Evolutionary conservation across 2,329 filamentous ascomycete species (phyloP).

Genomic region (Phialocephala subalpina): DNA sequence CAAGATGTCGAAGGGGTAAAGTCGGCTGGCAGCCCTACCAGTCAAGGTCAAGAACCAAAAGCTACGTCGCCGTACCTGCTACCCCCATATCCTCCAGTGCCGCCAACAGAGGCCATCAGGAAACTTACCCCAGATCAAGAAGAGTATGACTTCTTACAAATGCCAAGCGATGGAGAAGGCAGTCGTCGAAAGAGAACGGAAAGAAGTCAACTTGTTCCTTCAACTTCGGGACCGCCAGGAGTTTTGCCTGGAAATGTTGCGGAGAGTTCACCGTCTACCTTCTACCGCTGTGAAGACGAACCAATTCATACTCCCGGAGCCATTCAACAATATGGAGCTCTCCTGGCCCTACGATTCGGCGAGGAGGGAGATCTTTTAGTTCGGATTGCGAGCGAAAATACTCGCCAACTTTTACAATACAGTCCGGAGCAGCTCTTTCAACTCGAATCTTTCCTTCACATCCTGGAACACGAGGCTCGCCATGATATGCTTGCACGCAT

Average conservation of each 20-base stretch:
- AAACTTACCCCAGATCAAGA: background rate
- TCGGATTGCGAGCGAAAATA: slow-evolving; percentile 40
- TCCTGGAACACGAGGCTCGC: slow-evolving; percentile 28
- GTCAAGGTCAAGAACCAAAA: background rate
- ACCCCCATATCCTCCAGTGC: slow-evolving; percentile 4
- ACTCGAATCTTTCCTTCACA: slow-evolving; percentile 34
- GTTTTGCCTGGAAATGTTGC: slow-evolving; percentile 23
- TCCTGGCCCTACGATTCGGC: slow-evolving; percentile 34
- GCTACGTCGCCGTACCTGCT: background rate
- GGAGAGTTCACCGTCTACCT: slow-evolving; percentile 10
- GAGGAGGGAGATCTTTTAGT: slow-evolving; percentile 31
- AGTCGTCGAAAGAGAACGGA: slow-evolving; percentile 3
- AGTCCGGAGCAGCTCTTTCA: slow-evolving; percentile 36
- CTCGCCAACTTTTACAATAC: slow-evolving; percentile 32
- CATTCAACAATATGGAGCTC: slow-evolving; percentile 34
- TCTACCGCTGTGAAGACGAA: slow-evolving; percentile 35
- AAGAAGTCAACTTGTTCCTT: slow-evolving; percentile 17
- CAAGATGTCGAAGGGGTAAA: background rate
- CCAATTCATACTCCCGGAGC: slow-evolving; percentile 39
- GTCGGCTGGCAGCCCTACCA: background rate
- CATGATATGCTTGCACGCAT: slow-evolving; percentile 35
- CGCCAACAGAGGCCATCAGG: background rate
- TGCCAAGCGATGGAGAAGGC: slow-evolving; percentile 9
- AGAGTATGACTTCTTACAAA: background rate
- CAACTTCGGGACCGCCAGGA: slow-evolving; percentile 26